Evolutionary conservation across 495 filamentous ascomycete genomes (phyloP), one percentile per base, ranked within the genome.

Genomic region (Tuber umbilicatum): DNA sequence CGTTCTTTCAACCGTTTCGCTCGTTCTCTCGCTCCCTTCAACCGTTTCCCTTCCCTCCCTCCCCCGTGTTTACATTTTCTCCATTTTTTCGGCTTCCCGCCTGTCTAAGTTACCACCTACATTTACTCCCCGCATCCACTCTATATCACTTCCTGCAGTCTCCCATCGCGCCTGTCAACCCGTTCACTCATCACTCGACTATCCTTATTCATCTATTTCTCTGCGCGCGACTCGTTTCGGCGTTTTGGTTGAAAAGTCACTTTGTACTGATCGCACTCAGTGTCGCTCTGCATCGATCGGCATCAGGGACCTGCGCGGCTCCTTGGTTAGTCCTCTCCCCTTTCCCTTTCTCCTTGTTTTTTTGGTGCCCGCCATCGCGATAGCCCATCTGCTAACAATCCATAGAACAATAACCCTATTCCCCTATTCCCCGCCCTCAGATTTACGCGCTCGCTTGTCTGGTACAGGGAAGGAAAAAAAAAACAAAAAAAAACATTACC

Each of bases 81-180:
- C 75, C 45, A 75, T 75, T 71, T 69, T 69, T 72, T 74, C 73
- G 74, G 72, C 60, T 50, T 73, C 70, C 74, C 69, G 55, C 73
- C 42, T 75, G 69, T 70, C 68, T 70, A 67, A 37, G 71, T 75
- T 70, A 77, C 83, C 43, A 70, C 76, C 68, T 60, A 42, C 55
- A 72, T 43, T 70, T 45, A 45, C 74, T 55, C 73, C 75, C 73
- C 76, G 77, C 71, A 23, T 27, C 77, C 77, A 70, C 77, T 68
- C 31, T 67, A 74, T 80, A 74, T 67, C 70, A n/a, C 50, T 73
- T 74, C 60, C 73, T 79, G 75, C 73, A 74, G 69, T 81, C 72
- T 76, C 84, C 84, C 45, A 85, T 87, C 80, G 86, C 85, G 69
- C 86, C 83, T 64, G 81, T 85, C 81, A 82, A 84, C 76, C 72